phyloP scores from a whole-genome alignment of 2,329 filamentous ascomycete genomes.

The Clonostachys byssicola region DNA sequence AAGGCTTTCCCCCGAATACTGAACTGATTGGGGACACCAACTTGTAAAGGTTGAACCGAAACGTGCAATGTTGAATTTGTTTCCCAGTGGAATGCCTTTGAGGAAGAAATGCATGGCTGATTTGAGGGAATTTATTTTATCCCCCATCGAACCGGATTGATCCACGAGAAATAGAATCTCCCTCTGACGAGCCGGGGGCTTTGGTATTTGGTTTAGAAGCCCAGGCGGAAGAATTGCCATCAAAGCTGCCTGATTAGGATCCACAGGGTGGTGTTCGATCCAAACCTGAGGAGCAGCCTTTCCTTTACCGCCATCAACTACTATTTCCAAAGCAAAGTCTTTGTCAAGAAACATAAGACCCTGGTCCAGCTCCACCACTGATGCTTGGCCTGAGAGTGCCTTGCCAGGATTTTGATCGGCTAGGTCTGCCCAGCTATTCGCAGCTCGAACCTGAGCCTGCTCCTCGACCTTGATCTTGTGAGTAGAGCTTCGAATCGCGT shows the following conservation, averaged over 20 bases:
- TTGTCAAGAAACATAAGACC: constrained; percentile 1
- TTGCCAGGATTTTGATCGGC: not conserved
- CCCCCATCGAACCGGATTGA: constrained; percentile 32
- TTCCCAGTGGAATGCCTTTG: constrained; percentile 41
- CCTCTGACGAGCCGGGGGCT: not conserved
- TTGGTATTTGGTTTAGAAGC: not conserved
- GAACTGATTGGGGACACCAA: constrained; percentile 1
- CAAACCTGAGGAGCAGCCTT: not conserved
- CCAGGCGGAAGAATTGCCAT: constrained; percentile 1
- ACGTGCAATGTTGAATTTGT: constrained; percentile 40
- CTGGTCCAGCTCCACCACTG: constrained; percentile 2
- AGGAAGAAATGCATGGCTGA: constrained; percentile 52
- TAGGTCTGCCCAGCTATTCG: constrained; percentile 5
- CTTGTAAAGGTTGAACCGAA: not conserved
- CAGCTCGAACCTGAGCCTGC: not conserved
- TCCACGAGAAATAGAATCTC: constrained; percentile 9
- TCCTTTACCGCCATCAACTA: not conserved
- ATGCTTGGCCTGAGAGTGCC: too few relatives aligned
- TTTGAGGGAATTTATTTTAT: constrained; percentile 40
- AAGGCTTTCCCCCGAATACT: not conserved
- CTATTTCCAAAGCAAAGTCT: constrained; percentile 4
- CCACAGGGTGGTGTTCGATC: constrained; percentile 1
- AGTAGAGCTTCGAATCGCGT: not conserved
- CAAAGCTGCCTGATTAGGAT: constrained; percentile 1
- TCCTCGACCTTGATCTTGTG: constrained; percentile 2